Percentiles rank a stretch among this genome's conserved stretches.
These are phyloP conservation scores for Quillaja saponaria DNA, from an alignment of 306 rosid genomes.

Conservation along the genomic window DNA sequence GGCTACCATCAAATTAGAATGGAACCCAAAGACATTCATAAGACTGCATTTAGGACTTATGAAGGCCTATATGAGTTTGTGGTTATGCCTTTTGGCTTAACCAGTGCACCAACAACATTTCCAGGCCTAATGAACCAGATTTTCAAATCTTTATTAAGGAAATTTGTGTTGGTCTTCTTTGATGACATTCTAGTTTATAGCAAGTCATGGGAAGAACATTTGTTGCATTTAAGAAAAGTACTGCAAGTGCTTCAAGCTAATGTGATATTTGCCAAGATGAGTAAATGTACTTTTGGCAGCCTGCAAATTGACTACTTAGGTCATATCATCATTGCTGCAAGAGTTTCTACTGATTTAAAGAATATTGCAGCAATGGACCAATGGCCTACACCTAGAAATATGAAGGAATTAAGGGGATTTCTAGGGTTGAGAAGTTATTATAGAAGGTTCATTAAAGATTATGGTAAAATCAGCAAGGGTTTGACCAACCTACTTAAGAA, in stretches of 20 bases:
- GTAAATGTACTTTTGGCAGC: background rate
- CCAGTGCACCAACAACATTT: background rate
- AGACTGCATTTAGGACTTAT: too few species aligned
- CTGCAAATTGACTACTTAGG: background rate
- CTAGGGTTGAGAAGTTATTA: background rate
- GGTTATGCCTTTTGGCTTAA: background rate
- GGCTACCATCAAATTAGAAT: background rate
- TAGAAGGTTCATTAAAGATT: background rate
- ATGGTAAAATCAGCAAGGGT: background rate
- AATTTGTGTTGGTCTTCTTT: background rate
- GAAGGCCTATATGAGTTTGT: too few species aligned
- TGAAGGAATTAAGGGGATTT: background rate
- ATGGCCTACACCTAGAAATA: background rate
- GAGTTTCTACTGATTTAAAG: background rate
- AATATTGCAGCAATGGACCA: background rate
- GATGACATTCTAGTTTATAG: background rate
- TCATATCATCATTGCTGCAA: fast-evolving
- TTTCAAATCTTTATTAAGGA: background rate
- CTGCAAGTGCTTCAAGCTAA: background rate
- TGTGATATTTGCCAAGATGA: background rate
- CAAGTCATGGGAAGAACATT: background rate
- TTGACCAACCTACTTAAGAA: background rate
- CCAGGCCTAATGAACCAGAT: background rate
- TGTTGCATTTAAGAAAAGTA: background rate
- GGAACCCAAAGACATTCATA: too few species aligned